These are phyloP conservation scores for Pythium scleroteichum DNA, from an alignment of 352 stramenopile species.

Conservation along the genomic window DNA sequence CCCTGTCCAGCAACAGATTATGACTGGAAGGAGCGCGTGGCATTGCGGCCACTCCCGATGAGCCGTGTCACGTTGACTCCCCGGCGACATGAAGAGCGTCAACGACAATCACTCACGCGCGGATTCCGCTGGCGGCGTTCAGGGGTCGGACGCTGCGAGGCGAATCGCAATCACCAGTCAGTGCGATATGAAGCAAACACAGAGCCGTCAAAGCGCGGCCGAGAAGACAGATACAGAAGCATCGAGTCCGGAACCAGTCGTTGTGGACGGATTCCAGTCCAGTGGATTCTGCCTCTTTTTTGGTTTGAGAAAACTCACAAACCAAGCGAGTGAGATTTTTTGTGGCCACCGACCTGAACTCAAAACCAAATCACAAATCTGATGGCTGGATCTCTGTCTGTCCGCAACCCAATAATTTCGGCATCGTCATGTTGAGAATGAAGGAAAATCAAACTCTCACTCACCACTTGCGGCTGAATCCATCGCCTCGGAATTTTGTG, in stretches of 20 bases:
- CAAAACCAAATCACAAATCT: too few relatives aligned
- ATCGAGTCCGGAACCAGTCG: not conserved
- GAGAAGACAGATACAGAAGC: conserved; percentile 22
- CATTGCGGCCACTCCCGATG: too few relatives aligned
- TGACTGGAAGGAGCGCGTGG: conserved; percentile 23
- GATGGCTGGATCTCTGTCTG: too few relatives aligned
- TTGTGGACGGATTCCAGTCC: not conserved
- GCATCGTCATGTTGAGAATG: too few relatives aligned
- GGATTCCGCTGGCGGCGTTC: conserved; percentile 5
- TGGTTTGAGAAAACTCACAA: not conserved
- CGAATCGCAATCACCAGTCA: conserved; percentile 15
- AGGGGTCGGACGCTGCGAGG: conserved; percentile 1
- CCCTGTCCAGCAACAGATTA: conserved; percentile 19
- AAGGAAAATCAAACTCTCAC: conserved; percentile 5
- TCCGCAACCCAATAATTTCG: too few relatives aligned
- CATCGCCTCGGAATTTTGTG: not conserved
- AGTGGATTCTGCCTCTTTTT: too few relatives aligned
- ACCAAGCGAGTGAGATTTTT: not conserved
- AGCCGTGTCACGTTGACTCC: conserved; percentile 8
- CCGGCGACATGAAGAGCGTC: conserved; percentile 23
- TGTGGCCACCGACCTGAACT: too few relatives aligned
- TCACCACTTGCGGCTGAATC: too few relatives aligned
- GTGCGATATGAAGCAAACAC: conserved; percentile 23
- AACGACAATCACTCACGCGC: conserved; percentile 22
- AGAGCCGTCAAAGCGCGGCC: conserved; percentile 10